Percentiles rank a stretch among this genome's conserved stretches.
Conservation (phyloP, 768 basidiomycete genomes). For the Pseudohyphozyma bogoriensis region DNA sequence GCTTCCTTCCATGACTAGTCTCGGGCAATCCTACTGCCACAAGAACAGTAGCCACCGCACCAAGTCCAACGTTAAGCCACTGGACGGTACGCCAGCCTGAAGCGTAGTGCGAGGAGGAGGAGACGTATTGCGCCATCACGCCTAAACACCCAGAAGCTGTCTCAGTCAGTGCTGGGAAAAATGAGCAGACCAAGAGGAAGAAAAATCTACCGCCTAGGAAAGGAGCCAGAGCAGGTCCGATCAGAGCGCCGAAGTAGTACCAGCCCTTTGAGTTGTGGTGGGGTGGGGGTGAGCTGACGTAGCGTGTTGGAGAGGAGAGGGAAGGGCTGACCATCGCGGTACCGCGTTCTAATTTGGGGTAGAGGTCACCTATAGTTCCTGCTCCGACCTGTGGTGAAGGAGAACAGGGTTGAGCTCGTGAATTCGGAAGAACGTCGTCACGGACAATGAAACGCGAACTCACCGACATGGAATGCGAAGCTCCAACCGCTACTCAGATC, state of each 20-base stretch:
- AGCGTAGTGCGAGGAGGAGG: slow-evolving; percentile 4
- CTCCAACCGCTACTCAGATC: background rate
- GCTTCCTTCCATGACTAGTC: slow-evolving; percentile 4
- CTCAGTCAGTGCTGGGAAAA: too few relatives aligned
- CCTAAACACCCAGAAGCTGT: too few relatives aligned
- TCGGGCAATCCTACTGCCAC: slow-evolving; percentile 22
- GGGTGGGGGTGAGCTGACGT: too few relatives aligned
- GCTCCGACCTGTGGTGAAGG: slow-evolving; percentile 18
- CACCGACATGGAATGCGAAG: background rate
- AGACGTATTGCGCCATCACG: slow-evolving; percentile 20
- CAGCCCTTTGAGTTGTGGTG: background rate
- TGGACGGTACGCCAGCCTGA: slow-evolving; percentile 26
- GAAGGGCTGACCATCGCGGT: slow-evolving; percentile 6
- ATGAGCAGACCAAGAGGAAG: too few relatives aligned
- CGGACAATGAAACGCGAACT: background rate
- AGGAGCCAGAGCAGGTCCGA: slow-evolving; percentile 5
- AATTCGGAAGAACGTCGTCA: background rate
- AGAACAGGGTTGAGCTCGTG: slow-evolving; percentile 1
- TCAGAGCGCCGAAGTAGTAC: slow-evolving; percentile 6
- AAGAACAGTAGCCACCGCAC: slow-evolving; percentile 31
- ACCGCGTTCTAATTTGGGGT: background rate
- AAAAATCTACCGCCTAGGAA: slow-evolving; percentile 12
- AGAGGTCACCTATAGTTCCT: slow-evolving; percentile 16
- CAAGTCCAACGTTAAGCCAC: too few relatives aligned
- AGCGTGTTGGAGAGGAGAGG: too few relatives aligned